Percentiles rank a stretch among this genome's conserved stretches.
Evolutionary conservation across 352 stramenopile genomes (phyloP).

Genomic region (Phytophthora pistaciae): DNA sequence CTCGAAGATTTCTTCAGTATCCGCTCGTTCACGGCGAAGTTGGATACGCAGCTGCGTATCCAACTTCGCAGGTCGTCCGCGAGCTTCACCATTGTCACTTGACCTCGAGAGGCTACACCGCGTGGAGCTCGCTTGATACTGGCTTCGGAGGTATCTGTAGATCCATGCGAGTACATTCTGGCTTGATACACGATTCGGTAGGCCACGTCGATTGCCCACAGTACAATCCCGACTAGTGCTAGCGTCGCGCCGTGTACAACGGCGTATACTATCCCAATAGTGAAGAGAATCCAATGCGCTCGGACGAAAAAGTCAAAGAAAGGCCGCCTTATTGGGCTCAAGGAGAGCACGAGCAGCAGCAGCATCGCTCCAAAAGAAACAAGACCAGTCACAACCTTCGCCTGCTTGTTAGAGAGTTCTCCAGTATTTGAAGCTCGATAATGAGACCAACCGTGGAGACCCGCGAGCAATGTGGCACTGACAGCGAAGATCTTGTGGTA

Average conservation of each 20-base stretch:
- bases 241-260: constrained; percentile 41
- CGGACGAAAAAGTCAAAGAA: constrained; percentile 61
- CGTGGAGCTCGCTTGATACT: not conserved
- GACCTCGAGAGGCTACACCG: constrained; percentile 16
- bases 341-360: constrained; percentile 29
- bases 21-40: constrained; percentile 31
- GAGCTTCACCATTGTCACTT: constrained; percentile 10
- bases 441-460: constrained; percentile 38
- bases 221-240: constrained; percentile 26
- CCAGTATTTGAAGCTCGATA: constrained; percentile 6
- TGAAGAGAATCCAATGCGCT: constrained; percentile 49
- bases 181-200: constrained; percentile 27
- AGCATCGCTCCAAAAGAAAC: constrained; percentile 31
- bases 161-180: constrained; percentile 10
- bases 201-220: constrained; percentile 35
- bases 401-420: not conserved
- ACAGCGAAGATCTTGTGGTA: constrained; percentile 50
- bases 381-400: constrained; percentile 8
- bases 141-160: not conserved
- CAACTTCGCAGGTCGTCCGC: too few species aligned
- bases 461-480: constrained; percentile 28
- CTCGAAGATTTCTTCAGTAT: constrained; percentile 33
- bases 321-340: constrained; percentile 34
- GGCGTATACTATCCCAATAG: constrained; percentile 36
- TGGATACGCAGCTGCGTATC: too few species aligned